phyloP scores from a whole-genome alignment of 805 yeast species.

The Saccharomycopsis oosterbeekiorum region DNA sequence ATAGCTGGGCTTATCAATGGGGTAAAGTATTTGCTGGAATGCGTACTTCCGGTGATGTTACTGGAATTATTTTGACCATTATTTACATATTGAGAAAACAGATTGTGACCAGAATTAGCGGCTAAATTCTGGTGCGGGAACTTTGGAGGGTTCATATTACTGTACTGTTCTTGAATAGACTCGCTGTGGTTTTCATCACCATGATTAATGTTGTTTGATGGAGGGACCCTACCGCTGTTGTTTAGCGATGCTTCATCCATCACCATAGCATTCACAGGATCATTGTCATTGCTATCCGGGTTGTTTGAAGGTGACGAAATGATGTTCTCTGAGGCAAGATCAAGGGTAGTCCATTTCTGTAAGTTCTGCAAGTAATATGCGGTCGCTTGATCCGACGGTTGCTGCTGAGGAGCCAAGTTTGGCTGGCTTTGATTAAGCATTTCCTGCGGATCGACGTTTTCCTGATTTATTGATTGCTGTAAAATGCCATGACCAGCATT shows the following conservation, averaged over 20 bases:
- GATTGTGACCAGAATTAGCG: neutral
- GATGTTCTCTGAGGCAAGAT: neutral
- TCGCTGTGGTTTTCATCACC: neutral
- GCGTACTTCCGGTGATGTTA: neutral
- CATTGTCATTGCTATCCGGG: neutral
- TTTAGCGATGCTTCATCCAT: neutral
- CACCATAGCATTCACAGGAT: neutral
- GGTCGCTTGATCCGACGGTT: neutral
- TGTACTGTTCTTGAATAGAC: neutral
- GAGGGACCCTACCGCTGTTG: neutral
- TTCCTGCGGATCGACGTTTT: neutral
- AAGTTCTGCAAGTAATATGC: conserved; percentile 7
- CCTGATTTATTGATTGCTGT: neutral
- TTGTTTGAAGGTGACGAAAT: neutral
- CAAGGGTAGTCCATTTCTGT: conserved; percentile 16
- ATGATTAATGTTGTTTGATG: neutral
- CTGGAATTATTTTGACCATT: neutral
- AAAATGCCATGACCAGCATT: neutral
- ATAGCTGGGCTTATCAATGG: conserved; percentile 73
- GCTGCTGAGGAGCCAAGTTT: neutral
- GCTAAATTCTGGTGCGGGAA: neutral
- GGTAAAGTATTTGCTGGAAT: conserved; percentile 38
- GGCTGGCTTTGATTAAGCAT: neutral
- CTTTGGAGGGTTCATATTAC: neutral
- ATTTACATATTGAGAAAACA: conserved; percentile 4